Evolutionary conservation across 331 rosid genomes (phyloP), one percentile per base, ranked within the genome.

Genomic region (Arachis monticola): DNA sequence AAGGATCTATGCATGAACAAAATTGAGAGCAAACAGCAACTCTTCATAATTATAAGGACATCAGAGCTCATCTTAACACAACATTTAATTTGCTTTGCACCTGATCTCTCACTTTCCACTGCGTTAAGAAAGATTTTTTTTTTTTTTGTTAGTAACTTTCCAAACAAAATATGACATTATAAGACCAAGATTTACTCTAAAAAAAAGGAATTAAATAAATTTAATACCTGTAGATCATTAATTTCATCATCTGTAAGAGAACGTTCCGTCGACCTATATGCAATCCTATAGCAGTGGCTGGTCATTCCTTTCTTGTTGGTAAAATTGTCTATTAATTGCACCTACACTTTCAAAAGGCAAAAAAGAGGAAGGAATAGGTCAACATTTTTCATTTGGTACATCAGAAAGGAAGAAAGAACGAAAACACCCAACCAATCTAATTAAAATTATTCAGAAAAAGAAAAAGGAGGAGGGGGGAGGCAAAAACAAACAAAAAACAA

Each of bases 291-390:
- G 82, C 99, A 95, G 69, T 92, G 97, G 80, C 99, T 90, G 60
- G 97, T 95, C 90, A 87, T 83, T 82, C 96, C 99, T 81, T 92
- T 87, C 88, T 90, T 87, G 90, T 92, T 95, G 76, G 99, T 90
- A 86, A 92, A 95, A 75, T 89, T 90, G 93, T 95, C 98, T 65
- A 90, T 90, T 82, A 95, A 67, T 75, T 76, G 89, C 81, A 90
- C 99, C 99, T 95, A 80, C 48, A 64, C 72, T 80, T 77, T 69
- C 75, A 62, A 57, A 70, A 72, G 56, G 76, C 74, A 56, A 73
- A 76, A 17, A 17, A 17, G 22, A 17, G 22, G 22, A 17, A 17
- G 22, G 22, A 17, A 17, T 17, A 17, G 22, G 22, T 17, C 22
- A 17, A 17, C 22, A 17, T 17, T 17, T 17, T 17, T 17, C 22